These are phyloP conservation scores for Syncephalastrum contaminatum DNA, from an alignment of 371 early-diverging fungal genomes.

Conservation along the genomic window DNA sequence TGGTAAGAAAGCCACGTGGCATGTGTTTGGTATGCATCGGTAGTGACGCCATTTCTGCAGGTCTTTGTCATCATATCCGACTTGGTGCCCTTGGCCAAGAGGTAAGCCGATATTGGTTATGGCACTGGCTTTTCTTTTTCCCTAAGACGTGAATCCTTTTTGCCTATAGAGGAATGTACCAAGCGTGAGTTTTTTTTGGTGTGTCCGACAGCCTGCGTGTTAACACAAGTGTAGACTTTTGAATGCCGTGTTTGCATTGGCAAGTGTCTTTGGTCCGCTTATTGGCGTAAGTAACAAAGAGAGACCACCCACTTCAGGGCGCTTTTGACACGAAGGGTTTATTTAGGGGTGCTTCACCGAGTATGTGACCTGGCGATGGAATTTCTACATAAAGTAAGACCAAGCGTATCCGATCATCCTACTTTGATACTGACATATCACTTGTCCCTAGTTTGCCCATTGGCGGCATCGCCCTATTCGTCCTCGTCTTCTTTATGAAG, in stretches of 20 bases:
- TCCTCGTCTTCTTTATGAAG: conserved; percentile 31
- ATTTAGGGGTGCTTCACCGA: conserved; percentile 42
- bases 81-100: conserved; percentile 50
- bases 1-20: conserved; percentile 2
- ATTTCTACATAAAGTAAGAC: conserved; percentile 51
- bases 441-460: conserved; percentile 37
- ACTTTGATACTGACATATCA: neutral
- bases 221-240: conserved; percentile 14
- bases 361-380: conserved; percentile 47
- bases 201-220: neutral
- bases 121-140: too few species aligned
- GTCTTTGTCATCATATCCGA: conserved; percentile 66
- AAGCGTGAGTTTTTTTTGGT: conserved; percentile 27
- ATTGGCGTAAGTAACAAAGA: conserved; percentile 28
- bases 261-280: conserved; percentile 39
- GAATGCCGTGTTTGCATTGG: conserved; percentile 40
- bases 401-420: neutral
- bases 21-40: neutral
- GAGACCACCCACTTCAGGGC: neutral
- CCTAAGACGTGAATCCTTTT: too few species aligned
- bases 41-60: neutral
- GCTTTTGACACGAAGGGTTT: neutral
- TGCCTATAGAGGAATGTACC: conserved; percentile 45
- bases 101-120: too few species aligned
- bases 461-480: conserved; percentile 37